Evolutionary conservation across 495 filamentous ascomycete genomes (phyloP).

Genomic region (Aspergillus steynii): DNA sequence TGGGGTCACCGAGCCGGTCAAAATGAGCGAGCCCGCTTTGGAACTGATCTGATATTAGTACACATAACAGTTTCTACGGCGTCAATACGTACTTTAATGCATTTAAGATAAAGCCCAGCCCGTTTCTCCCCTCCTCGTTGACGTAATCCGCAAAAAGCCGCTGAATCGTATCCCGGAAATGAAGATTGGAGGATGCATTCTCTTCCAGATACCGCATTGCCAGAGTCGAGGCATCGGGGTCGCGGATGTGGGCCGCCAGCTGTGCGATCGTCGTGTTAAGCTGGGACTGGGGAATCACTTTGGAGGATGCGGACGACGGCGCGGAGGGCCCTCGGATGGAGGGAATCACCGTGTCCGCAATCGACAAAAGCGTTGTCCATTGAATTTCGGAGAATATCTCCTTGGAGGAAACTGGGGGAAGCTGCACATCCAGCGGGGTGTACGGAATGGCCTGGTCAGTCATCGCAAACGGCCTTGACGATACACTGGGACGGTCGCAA

Average conservation of each 20-base stretch:
- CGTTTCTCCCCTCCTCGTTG: slow-evolving; percentile 49
- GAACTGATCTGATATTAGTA: slow-evolving; percentile 49
- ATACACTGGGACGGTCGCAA: background rate
- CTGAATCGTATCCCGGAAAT: slow-evolving; percentile 45
- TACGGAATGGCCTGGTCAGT: slow-evolving; percentile 26
- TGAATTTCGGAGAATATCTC: slow-evolving; percentile 49
- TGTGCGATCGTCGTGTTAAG: slow-evolving; percentile 33
- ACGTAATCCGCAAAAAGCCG: slow-evolving; percentile 45
- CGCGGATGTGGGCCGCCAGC: slow-evolving; percentile 29
- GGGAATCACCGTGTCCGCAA: slow-evolving; percentile 57
- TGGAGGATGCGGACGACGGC: slow-evolving; percentile 26
- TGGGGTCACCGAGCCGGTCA: slow-evolving; percentile 64
- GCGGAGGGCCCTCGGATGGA: slow-evolving; percentile 40
- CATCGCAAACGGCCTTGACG: slow-evolving; percentile 22
- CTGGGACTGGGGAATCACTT: slow-evolving; percentile 37
- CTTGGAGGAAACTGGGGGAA: slow-evolving; percentile 38
- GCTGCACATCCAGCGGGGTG: slow-evolving; percentile 43
- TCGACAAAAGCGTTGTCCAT: slow-evolving; percentile 56
- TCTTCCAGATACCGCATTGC: slow-evolving; percentile 50
- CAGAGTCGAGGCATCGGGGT: slow-evolving; percentile 31
- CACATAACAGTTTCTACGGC: background rate
- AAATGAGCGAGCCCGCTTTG: slow-evolving; percentile 63
- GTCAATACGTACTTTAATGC: slow-evolving; percentile 51
- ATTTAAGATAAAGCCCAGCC: slow-evolving; percentile 51
- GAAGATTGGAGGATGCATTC: slow-evolving; percentile 46